phyloP scores from a whole-genome alignment of 192 early-diverging fungal species.

The Jimgerdemannia lactiflua region DNA sequence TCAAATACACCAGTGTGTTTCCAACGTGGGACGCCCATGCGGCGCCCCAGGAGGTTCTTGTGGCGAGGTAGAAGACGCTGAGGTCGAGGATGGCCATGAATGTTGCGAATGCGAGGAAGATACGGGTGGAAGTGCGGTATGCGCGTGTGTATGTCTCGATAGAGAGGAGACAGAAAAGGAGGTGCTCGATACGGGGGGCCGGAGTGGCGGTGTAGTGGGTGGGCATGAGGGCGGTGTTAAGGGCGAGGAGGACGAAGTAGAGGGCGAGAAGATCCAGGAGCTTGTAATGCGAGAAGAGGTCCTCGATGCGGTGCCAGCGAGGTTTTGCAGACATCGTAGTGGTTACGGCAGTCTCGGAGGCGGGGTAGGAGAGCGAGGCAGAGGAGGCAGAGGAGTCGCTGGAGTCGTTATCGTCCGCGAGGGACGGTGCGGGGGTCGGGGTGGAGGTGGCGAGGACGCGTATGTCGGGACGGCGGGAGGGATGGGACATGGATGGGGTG shows the following conservation, averaged over 20 bases:
- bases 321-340: not conserved
- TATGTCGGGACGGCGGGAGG: no score
- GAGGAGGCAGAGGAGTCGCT: not conserved
- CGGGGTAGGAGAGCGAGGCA: not conserved
- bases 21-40: not conserved
- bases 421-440: no score
- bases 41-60: no score
- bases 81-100: not conserved
- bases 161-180: not conserved
- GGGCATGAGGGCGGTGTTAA: not conserved
- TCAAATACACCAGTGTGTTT: not conserved
- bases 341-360: not conserved
- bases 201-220: not conserved
- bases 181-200: not conserved
- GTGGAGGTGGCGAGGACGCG: not conserved
- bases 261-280: not conserved
- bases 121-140: not conserved
- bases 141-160: not conserved
- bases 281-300: not conserved
- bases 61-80: not conserved
- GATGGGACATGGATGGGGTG: no score
- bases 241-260: not conserved
- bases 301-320: not conserved
- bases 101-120: not conserved
- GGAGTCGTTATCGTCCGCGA: not conserved